phyloP scores from a whole-genome alignment of 768 basidiomycete species.

The Podaxis sp. region DNA sequence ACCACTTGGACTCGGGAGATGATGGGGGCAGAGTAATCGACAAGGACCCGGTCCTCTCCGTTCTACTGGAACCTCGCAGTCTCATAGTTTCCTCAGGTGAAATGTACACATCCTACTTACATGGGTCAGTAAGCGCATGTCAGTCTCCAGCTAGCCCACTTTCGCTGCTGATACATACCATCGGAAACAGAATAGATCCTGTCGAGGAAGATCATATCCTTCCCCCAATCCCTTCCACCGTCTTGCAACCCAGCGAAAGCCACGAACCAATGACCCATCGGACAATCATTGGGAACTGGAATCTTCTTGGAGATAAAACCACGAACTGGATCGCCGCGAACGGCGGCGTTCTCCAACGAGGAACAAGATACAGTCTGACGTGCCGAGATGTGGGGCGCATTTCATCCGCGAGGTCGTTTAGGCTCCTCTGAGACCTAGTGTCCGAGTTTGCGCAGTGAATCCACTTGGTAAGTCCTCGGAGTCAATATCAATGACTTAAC shows the following conservation, averaged over 20 bases:
- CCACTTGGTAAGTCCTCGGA: background rate
- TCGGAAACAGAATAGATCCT: conserved; percentile 52
- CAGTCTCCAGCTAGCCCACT: background rate
- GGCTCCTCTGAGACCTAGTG: conserved; percentile 20
- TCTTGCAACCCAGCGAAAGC: conserved; percentile 21
- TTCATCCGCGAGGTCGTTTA: conserved; percentile 28
- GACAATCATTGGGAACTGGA: conserved; percentile 54
- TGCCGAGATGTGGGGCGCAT: conserved; percentile 81
- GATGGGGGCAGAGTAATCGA: conserved; percentile 56
- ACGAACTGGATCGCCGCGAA: conserved; percentile 35
- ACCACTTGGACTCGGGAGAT: conserved; percentile 19
- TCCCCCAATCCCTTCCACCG: conserved; percentile 19
- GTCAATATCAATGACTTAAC: background rate
- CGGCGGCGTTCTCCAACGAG: conserved; percentile 56
- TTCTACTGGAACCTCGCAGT: conserved; percentile 85
- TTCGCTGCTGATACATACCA: conserved; percentile 9
- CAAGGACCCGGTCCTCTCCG: conserved; percentile 59
- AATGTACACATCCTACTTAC: conserved; percentile 72
- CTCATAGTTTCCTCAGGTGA: conserved; percentile 70
- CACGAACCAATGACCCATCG: background rate
- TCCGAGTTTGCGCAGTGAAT: background rate
- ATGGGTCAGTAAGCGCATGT: conserved; percentile 51
- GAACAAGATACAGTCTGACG: conserved; percentile 76
- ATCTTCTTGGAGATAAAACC: conserved; percentile 41
- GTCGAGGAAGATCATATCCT: conserved; percentile 47